phyloP scores from a whole-genome alignment of 352 stramenopile species.

The Globisporangium splendens region DNA sequence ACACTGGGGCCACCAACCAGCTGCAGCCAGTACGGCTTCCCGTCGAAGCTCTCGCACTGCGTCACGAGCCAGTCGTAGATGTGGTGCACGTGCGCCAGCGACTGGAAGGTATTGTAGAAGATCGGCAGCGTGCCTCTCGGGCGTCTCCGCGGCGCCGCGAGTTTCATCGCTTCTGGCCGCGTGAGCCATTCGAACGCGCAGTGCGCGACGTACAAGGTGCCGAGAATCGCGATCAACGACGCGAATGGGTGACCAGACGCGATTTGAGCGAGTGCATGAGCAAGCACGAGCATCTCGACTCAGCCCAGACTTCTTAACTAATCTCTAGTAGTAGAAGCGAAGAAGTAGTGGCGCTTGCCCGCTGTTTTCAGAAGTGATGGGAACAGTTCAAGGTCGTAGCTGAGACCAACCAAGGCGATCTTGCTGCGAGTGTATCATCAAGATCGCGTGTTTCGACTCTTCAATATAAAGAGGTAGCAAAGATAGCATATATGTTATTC shows the following conservation, averaged over 20 bases:
- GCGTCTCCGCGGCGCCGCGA: not conserved
- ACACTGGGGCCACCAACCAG: constrained; percentile 3
- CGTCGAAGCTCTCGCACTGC: constrained; percentile 4
- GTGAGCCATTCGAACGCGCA: constrained; percentile 8
- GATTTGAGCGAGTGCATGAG: too few relatives aligned
- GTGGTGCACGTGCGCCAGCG: constrained; percentile 2
- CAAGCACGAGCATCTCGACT: too few relatives aligned
- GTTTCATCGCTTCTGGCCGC: constrained; percentile 5
- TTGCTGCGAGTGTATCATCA: too few relatives aligned
- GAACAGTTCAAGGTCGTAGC: too few relatives aligned
- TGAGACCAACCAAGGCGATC: too few relatives aligned
- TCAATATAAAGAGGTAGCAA: not conserved
- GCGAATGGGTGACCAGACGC: not conserved
- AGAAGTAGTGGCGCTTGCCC: too few relatives aligned
- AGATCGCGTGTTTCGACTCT: too few relatives aligned
- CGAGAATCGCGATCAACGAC: not conserved
- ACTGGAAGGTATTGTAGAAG: constrained; percentile 17
- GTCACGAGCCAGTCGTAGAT: constrained; percentile 12
- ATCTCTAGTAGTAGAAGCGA: too few relatives aligned
- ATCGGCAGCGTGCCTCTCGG: constrained; percentile 14
- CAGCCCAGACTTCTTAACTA: too few relatives aligned
- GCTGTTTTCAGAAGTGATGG: too few relatives aligned
- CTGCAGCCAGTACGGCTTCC: constrained; percentile 9
- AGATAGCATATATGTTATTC: too few relatives aligned
- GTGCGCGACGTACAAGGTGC: not conserved